Base-by-base conservation (phyloP, 768 basidiomycete genomes). In the Termitomyces sp. region DNA sequence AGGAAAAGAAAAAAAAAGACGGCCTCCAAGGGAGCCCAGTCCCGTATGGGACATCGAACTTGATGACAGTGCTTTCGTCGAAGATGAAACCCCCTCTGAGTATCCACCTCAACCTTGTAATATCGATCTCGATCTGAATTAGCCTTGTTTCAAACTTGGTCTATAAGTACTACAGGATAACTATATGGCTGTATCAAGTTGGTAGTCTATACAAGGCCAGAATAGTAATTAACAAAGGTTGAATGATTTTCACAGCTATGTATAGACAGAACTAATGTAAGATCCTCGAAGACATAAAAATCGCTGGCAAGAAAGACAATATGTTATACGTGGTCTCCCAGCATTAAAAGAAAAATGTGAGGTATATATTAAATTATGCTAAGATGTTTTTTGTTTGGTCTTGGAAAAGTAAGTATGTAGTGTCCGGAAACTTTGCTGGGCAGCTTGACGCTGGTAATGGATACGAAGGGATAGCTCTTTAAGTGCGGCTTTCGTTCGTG, bases 21-120 rank as follows among this genome's bases (percentile, higher is more conserved):
- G 57, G 23, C 60, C 63, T 30, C 38, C 64, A 18, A 74, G 82
- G 50, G 75, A 77, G 52, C 73, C 76, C 5, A 89, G 86, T 66
- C 85, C 88, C 1, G 72, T 76, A 7, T 91, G 90, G 90, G 88
- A 89, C 66, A 87, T 90, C 57, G 89, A 90, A 63, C 75, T 82
- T 48, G 49, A 80, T 64, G 66, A 65, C 52, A 33, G 38, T 14
- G 12, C 50, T 23, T 30, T 55, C 44, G 53, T 51, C 28, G 59
- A 59, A 48, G 57, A 59, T 55, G 56, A 62, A 10, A 57, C 62
- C 10, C 57, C 64, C 32, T 52, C 67, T 62, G 13, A 66, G 30
- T 32, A 58, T 28, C 65, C 70, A 4, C 61, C 67, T 2, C 73
- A 71, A 65, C 75, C 68, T 30, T 75, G 74, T 48, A 70, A 81